Evolutionary conservation across 345 rosid species (phyloP).

Genomic region (Ceriops tagal): DNA sequence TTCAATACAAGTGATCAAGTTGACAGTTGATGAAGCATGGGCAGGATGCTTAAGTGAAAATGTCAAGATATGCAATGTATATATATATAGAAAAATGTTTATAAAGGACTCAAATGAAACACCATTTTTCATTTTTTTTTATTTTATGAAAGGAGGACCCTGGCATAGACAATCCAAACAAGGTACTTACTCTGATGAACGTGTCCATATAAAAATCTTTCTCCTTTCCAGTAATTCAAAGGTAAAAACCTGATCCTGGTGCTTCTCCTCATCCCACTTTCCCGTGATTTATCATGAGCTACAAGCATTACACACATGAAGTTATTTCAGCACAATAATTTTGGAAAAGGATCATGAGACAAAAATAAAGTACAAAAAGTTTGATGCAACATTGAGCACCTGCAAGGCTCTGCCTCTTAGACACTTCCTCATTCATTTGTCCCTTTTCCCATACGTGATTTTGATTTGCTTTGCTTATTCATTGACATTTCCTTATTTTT

Average conservation of each 20-base stretch:
- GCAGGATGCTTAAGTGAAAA: no score
- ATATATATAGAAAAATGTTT: no score
- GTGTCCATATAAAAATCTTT: constrained; percentile 80
- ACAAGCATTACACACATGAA: neutral
- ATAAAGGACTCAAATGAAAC: no score
- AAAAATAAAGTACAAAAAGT: constrained; percentile 3
- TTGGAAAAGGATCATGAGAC: neutral
- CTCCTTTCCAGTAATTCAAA: constrained; percentile 94
- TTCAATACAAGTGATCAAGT: no score
- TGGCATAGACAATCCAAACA: neutral
- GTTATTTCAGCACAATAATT: constrained; percentile 4
- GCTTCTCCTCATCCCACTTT: constrained; percentile 63
- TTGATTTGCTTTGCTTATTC: no score
- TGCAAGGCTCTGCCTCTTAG: constrained; percentile 80
- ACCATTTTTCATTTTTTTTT: no score
- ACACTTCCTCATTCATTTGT: constrained; percentile 13
- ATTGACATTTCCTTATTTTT: neutral
- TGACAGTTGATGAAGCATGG: no score
- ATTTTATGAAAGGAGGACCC: no score
- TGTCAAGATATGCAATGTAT: no score
- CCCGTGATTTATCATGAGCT: constrained; percentile 65
- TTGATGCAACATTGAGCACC: constrained; percentile 40
- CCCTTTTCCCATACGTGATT: no score
- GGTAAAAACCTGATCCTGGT: constrained; percentile 84
- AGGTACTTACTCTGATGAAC: constrained; percentile 65